phyloP scores from a whole-genome alignment of 768 basidiomycete species.

The Boletus coccyginus region DNA sequence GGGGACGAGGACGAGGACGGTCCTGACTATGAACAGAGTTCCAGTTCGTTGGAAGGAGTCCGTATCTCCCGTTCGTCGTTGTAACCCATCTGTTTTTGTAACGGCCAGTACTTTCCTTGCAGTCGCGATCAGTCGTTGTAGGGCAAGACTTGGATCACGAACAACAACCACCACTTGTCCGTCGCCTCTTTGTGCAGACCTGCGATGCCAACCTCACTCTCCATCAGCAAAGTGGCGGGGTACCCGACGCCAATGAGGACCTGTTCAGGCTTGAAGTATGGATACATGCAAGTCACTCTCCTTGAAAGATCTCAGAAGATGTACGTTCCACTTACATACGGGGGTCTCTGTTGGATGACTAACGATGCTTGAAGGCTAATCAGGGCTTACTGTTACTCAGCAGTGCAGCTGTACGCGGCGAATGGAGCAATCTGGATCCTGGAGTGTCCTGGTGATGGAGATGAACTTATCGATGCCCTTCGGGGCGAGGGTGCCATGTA shows the following conservation, averaged over 20 bases:
- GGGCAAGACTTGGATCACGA: conserved; percentile 40
- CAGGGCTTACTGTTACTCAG: conserved; percentile 49
- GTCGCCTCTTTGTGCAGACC: conserved; percentile 11
- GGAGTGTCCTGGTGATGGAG: conserved; percentile 53
- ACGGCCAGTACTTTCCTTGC: conserved; percentile 45
- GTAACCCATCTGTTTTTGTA: not conserved
- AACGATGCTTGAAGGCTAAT: conserved; percentile 33
- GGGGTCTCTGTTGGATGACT: not conserved
- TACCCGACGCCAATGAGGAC: conserved; percentile 48
- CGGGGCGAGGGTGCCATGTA: conserved; percentile 56
- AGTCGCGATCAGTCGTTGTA: conserved; percentile 43
- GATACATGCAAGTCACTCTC: conserved; percentile 33
- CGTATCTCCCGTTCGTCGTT: no score
- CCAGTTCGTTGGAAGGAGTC: conserved; percentile 48
- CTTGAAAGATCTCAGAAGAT: conserved; percentile 49
- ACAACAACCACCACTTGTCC: conserved; percentile 40
- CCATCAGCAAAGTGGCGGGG: conserved; percentile 44
- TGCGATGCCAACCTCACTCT: not conserved
- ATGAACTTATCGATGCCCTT: conserved; percentile 51
- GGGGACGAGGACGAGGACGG: conserved; percentile 56
- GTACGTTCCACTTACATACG: conserved; percentile 26
- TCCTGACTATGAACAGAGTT: conserved; percentile 46
- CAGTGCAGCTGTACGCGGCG: conserved; percentile 55
- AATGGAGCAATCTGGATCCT: conserved; percentile 43
- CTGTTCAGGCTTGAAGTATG: conserved; percentile 40